Conservation (phyloP, 2,329 filamentous ascomycete species). For the Phyllachora maydis region DNA sequence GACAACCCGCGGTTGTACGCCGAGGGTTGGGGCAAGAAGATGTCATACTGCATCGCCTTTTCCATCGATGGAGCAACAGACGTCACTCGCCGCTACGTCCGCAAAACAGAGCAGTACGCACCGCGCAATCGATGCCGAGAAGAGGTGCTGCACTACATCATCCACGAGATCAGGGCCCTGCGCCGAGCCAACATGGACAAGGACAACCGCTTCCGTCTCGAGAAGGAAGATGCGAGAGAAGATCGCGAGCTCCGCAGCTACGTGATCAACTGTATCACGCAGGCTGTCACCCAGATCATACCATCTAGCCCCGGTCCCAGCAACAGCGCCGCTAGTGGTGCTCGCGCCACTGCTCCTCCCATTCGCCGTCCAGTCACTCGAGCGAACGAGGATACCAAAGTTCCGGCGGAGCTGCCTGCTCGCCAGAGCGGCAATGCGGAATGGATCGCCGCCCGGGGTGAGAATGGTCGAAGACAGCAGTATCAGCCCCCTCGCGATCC, state of each 20-base stretch:
- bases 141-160: constrained; percentile 75
- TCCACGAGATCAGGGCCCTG: constrained; percentile 74
- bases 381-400: constrained; percentile 32
- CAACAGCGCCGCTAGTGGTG: constrained; percentile 4
- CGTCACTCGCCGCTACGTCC: constrained; percentile 46
- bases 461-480: constrained; percentile 9
- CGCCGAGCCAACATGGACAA: constrained; percentile 72
- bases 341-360: constrained; percentile 8
- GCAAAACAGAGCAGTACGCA: constrained; percentile 50
- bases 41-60: constrained; percentile 94
- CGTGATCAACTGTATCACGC: constrained; percentile 52
- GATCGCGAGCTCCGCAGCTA: constrained; percentile 56
- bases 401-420: constrained; percentile 36
- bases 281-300: constrained; percentile 49
- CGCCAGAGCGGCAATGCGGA: constrained; percentile 15
- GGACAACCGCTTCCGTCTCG: constrained; percentile 60
- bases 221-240: constrained; percentile 62
- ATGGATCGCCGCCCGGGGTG: constrained; percentile 14
- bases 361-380: too few species aligned
- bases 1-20: constrained; percentile 84
- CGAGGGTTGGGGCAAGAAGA: constrained; percentile 89
- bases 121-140: constrained; percentile 67
- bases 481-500: constrained; percentile 1
- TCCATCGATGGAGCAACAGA: constrained; percentile 65
- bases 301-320: constrained; percentile 17